These are phyloP conservation scores for Ogataea pilisensis DNA, from an alignment of 805 yeast species.

Conservation along the genomic window DNA sequence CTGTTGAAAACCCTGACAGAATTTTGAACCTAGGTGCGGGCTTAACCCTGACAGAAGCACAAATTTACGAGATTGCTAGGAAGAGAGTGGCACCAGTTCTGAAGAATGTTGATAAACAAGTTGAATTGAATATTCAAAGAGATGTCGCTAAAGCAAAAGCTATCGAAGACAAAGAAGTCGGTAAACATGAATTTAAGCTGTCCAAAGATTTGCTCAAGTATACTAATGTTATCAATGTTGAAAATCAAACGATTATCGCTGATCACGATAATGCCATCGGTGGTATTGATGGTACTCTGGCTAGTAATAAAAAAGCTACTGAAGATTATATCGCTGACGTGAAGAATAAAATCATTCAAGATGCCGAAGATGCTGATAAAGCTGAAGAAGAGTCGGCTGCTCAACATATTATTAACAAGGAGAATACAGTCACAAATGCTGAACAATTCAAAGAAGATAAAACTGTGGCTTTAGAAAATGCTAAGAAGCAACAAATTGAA, in stretches of 20 bases:
- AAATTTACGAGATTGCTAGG: conserved; percentile 52
- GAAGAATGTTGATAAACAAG: conserved; percentile 47
- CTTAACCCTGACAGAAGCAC: conserved; percentile 48
- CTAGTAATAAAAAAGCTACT: conserved; percentile 29
- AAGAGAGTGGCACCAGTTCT: conserved; percentile 52
- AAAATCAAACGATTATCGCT: conserved; percentile 31
- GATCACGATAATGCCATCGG: conserved; percentile 23
- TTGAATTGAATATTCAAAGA: conserved; percentile 38
- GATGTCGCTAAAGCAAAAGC: conserved; percentile 37
- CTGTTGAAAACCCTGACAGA: conserved; percentile 46
- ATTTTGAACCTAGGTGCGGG: conserved; percentile 52
- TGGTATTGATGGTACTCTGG: conserved; percentile 21
- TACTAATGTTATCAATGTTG: conserved; percentile 37
- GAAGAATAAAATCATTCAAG: conserved; percentile 40
- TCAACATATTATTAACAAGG: conserved; percentile 42
- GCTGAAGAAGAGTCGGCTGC: conserved; percentile 45
- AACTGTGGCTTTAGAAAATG: conserved; percentile 24
- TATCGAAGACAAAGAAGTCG: conserved; percentile 34
- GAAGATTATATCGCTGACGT: conserved; percentile 39
- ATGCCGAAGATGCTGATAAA: conserved; percentile 39
- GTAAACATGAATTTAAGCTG: conserved; percentile 28
- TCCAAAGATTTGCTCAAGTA: conserved; percentile 35
- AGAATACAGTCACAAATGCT: conserved; percentile 38
- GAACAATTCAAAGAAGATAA: conserved; percentile 38
- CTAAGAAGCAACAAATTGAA: conserved; percentile 27